phyloP scores from a whole-genome alignment of 2,329 filamentous ascomycete genomes.

The Fusarium vanettenii region DNA sequence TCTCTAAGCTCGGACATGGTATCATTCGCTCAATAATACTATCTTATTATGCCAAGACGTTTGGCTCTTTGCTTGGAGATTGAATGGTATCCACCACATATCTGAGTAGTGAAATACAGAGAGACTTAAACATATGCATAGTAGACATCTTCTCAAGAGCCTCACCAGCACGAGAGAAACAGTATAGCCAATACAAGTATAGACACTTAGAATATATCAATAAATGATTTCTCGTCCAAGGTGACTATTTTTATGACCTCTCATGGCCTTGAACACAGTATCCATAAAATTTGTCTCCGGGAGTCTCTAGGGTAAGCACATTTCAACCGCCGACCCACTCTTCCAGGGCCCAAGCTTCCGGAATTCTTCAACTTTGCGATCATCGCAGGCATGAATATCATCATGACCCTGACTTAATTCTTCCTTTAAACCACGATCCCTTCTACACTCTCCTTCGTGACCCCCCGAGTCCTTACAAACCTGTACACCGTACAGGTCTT shows the following conservation, averaged over 20 bases:
- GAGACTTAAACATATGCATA: too few species aligned
- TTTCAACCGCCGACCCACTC: background rate
- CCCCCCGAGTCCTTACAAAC: too few species aligned
- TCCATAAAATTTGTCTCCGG: background rate
- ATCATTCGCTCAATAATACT: background rate
- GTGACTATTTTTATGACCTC: background rate
- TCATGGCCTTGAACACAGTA: background rate
- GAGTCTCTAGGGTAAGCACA: conserved; percentile 18
- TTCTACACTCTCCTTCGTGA: background rate
- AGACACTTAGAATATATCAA: background rate
- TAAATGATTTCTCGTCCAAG: background rate
- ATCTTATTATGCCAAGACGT: background rate
- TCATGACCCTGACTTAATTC: background rate
- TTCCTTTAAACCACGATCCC: background rate
- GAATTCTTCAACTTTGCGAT: conserved; percentile 5
- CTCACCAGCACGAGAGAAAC: background rate
- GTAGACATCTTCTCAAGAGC: background rate
- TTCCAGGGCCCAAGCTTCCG: conserved; percentile 26
- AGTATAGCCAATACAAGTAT: background rate
- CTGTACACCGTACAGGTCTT: background rate
- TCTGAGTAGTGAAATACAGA: background rate
- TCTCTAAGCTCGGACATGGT: background rate
- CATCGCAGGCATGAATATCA: background rate
- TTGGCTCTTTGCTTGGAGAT: background rate
- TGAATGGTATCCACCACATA: background rate